Evolutionary conservation across 257 asterid species (phyloP), one percentile per base, ranked within the genome.

Genomic region (Solanum corneliomulleri): DNA sequence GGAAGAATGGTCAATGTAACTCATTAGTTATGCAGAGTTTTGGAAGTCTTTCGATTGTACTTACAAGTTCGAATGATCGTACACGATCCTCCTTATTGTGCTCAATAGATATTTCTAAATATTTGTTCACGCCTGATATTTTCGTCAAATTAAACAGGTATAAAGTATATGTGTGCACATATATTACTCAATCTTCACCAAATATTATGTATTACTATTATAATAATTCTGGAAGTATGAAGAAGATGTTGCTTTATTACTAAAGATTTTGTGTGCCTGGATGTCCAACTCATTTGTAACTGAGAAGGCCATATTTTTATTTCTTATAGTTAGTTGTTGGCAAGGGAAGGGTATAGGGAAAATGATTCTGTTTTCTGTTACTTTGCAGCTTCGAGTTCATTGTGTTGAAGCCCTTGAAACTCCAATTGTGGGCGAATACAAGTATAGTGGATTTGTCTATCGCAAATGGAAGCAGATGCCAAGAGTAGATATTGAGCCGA

Each of bases 391-490:
- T 37, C 94, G 99, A n/a, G 98, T 97, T 80, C 98, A 97, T 86
- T 97, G 98, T 89, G 98, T 97, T 23, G 99, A 94, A 91, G 98
- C 96, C 82, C 98, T 95, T 45, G 98, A 98, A 44, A 95, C 97
- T 47, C 99, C 98, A 52, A 94, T 97, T 66, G 98, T 97, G 74
- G 99, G 99, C 2, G 98, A 97, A 89, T 94, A 92, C 91, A 95
- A 89, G 86, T 95, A 97, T 56, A 98, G 98, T 3, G 95, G 99
- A 98, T 94, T 93, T 52, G 92, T 94, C 70, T 98, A 95, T 71
- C 91, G 71, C 83, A 92, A 74, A 89, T 97, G 98, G 98, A 97
- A 97, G 92, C 98, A 94, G 84, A 91, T 93, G 98, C 98, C 98
- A 16, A 90, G 96, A 89, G 93, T 93, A 47, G 99, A 97, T 86